Conservation (phyloP, 2,329 filamentous ascomycete genomes). For the Monosporascus sp. region DNA sequence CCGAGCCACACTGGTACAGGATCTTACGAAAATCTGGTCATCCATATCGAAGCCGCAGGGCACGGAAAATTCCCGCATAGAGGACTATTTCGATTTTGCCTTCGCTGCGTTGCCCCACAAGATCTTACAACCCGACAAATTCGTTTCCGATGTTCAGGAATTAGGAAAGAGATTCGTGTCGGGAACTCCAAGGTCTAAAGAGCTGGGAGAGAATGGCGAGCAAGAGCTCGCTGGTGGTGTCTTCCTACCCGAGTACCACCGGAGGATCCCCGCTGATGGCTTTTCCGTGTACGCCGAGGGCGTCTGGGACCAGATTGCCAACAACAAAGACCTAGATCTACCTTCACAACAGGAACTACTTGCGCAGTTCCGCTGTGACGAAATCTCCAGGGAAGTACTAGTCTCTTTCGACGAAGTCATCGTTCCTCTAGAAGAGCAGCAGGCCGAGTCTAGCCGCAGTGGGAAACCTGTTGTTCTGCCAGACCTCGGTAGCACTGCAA, state of each 20-base stretch:
- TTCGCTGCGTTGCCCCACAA: slow-evolving; percentile 96
- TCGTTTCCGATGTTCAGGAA: slow-evolving; percentile 71
- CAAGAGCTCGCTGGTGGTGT: slow-evolving; percentile 73
- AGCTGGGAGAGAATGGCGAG: slow-evolving; percentile 55
- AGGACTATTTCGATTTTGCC: slow-evolving; percentile 98
- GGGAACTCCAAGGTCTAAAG: slow-evolving; percentile 67
- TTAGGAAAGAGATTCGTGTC: slow-evolving; percentile 77
- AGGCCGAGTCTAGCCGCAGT: slow-evolving; percentile 66
- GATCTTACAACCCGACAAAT: slow-evolving; percentile 89
- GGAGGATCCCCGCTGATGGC: slow-evolving; percentile 94
- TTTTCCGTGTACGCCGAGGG: slow-evolving; percentile 90
- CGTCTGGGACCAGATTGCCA: slow-evolving; percentile 97
- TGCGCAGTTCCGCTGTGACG: slow-evolving; percentile 95
- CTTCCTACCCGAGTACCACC: slow-evolving; percentile 90
- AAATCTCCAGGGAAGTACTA: slow-evolving; percentile 87
- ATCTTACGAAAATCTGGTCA: slow-evolving; percentile 87
- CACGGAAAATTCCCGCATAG: slow-evolving; percentile 81
- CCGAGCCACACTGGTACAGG: slow-evolving; percentile 82
- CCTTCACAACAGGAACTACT: slow-evolving; percentile 96
- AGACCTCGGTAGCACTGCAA: slow-evolving; percentile 70
- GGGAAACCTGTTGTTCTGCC: slow-evolving; percentile 69
- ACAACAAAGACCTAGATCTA: slow-evolving; percentile 96
- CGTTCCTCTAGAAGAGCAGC: slow-evolving; percentile 76
- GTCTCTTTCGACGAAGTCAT: slow-evolving; percentile 79
- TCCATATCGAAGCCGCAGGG: slow-evolving; percentile 87